Evolutionary conservation across 768 basidiomycete genomes (phyloP).

Genomic region (Clathrus columnatus): DNA sequence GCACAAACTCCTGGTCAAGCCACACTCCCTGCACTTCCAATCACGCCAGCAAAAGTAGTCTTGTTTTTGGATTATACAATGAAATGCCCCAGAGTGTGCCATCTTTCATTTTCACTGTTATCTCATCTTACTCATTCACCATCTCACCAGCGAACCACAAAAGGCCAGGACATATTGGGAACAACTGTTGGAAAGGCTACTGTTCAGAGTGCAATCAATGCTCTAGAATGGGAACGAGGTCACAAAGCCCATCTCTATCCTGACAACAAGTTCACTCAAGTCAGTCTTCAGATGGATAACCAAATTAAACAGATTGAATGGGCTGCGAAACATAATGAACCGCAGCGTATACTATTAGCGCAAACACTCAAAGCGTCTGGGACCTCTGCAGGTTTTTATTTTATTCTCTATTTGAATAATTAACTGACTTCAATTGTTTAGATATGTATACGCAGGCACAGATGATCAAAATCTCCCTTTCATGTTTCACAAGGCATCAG

Average conservation of each 20-base stretch:
- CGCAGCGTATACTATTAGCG: not conserved
- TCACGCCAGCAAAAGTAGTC: slow-evolving; percentile 23
- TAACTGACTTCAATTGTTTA: slow-evolving; percentile 3
- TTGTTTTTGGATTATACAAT: slow-evolving; percentile 25
- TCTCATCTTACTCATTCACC: slow-evolving; percentile 4
- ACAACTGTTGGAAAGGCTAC: slow-evolving; percentile 20
- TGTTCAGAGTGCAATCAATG: slow-evolving; percentile 24
- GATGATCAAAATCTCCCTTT: slow-evolving; percentile 17
- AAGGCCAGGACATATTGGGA: slow-evolving; percentile 17
- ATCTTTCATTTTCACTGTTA: not conserved
- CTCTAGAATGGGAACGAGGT: slow-evolving; percentile 20
- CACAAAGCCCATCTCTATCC: slow-evolving; percentile 8
- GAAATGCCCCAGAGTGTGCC: slow-evolving; percentile 22
- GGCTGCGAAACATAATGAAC: slow-evolving; percentile 2
- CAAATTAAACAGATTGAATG: slow-evolving; percentile 1
- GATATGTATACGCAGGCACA: slow-evolving; percentile 22
- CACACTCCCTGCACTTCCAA: slow-evolving; percentile 23
- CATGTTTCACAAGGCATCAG: slow-evolving; percentile 11
- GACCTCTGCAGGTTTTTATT: not conserved
- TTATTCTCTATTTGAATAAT: not conserved
- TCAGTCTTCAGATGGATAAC: not conserved
- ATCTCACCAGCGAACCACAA: slow-evolving; percentile 11
- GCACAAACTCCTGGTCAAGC: too few species aligned
- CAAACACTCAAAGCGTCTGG: slow-evolving; percentile 3
- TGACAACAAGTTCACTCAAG: not conserved